Evolutionary conservation across 306 rosid genomes (phyloP), one percentile per base, ranked within the genome.

Genomic region (Cucumis melo): DNA sequence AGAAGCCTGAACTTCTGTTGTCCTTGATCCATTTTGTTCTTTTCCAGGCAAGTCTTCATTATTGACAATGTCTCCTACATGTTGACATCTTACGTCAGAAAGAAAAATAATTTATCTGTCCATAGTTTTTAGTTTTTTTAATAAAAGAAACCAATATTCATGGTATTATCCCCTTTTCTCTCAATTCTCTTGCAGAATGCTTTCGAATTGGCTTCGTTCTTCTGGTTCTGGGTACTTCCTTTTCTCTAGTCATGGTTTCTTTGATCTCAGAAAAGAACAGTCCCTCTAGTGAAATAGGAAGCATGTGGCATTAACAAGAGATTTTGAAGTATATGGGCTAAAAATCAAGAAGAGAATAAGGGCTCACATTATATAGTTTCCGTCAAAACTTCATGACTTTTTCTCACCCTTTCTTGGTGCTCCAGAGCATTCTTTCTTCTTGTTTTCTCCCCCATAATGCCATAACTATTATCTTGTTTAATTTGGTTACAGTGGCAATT

Each of bases 211-310:
- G 99, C 99, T 67, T 90, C 99, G 7, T 94, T 92, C 90, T 94
- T 94, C 84, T 94, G 99, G 97, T 94, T 89, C 81, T 94, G 99
- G 99, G 99, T 94, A 92, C 76, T 85, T 81, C 80, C 83, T 78
- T 83, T 74, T 79, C 81, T 78, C 21, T 79, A 46, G 41, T 57
- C 74, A 12, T 53, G 36, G 54, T 21, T 65, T 23, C 41, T 51
- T 71, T 53, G 7, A 51, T 51, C 56, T 51, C 56, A 51, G 56
- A 51, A 51, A 2, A 51, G 7, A 51, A 16, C 56, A 5, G 2
- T 16, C 56, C 10, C 56, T 1, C 56, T 17, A 6, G 6, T 56
- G 70, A 75, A 56, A 57, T 58, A 14, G 50, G 78, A 50, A 73
- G 46, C 23, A 46, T 71, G 24, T 71, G 60, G 14, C 41, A 71